Conservation (phyloP, 108 stramenopile species). For the Ochromonas danica region DNA sequence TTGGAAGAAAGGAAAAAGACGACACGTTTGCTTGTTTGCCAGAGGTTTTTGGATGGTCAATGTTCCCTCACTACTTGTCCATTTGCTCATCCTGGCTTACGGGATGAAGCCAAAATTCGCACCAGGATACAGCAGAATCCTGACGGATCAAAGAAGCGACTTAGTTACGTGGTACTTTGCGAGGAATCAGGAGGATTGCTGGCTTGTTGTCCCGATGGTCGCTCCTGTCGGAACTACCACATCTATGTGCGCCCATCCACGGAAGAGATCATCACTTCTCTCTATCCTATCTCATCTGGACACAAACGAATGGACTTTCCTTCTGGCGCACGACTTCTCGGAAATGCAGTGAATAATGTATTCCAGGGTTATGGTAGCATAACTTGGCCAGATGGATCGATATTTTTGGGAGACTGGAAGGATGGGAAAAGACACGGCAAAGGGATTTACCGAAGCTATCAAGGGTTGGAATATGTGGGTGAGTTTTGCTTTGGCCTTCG, state of each 20-base stretch:
- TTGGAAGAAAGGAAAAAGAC: neutral
- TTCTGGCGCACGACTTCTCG: neutral
- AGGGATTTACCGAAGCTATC: constrained; percentile 35
- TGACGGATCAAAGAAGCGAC: neutral
- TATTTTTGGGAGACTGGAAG: constrained; percentile 16
- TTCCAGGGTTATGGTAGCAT: constrained; percentile 24
- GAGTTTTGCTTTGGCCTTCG: constrained; percentile 23
- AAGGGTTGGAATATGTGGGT: constrained; percentile 42
- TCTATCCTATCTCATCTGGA: constrained; percentile 12
- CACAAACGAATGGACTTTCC: neutral
- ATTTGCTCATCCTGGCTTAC: constrained; percentile 11
- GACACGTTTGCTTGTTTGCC: constrained; percentile 21
- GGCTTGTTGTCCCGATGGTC: neutral
- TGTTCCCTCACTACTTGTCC: constrained; percentile 34
- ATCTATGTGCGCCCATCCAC: constrained; percentile 29
- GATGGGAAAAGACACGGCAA: constrained; percentile 9
- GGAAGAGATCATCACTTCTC: constrained; percentile 3
- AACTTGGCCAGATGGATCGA: neutral
- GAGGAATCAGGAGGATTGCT: neutral
- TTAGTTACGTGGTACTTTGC: neutral
- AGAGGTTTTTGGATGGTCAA: neutral
- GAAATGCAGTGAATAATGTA: neutral
- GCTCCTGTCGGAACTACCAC: constrained; percentile 18
- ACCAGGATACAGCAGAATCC: neutral
- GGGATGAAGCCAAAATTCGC: constrained; percentile 1